Evolutionary conservation across 2,329 filamentous ascomycete species (phyloP).

Genomic region (Penicillium hordei): DNA sequence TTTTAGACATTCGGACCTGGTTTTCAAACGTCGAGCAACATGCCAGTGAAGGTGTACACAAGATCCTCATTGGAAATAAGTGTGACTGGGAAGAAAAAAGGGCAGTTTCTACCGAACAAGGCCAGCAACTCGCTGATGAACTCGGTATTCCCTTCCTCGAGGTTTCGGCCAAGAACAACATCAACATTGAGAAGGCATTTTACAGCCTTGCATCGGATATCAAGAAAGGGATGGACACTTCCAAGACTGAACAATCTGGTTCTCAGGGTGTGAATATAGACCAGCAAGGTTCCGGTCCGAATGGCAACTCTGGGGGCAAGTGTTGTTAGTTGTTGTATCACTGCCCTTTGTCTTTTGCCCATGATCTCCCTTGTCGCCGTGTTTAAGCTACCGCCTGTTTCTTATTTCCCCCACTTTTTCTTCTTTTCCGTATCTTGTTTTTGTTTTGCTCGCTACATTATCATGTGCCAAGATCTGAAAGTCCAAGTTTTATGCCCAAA

Average conservation of each 20-base stretch:
- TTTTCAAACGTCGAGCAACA: conserved; percentile 99
- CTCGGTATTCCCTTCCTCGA: conserved; percentile 98
- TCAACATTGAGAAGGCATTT: conserved; percentile 99
- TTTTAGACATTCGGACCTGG: conserved; percentile 93
- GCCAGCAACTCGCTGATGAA: conserved; percentile 90
- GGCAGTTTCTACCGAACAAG: conserved; percentile 86
- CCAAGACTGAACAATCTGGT: conserved; percentile 68
- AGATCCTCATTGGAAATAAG: conserved; percentile 99
- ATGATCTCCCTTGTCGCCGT: background rate
- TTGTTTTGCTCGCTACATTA: conserved; percentile 19
- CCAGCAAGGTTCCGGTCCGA: conserved; percentile 54
- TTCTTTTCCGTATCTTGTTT: conserved; percentile 15
- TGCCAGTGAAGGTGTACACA: conserved; percentile 97
- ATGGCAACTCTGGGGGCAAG: conserved; percentile 61
- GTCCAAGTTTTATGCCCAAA: conserved; percentile 16
- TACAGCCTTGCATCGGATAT: conserved; percentile 93
- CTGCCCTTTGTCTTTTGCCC: conserved; percentile 5
- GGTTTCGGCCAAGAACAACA: conserved; percentile 97
- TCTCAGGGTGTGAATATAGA: conserved; percentile 67
- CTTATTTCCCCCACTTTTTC: conserved; percentile 1
- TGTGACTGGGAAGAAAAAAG: conserved; percentile 99
- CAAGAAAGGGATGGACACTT: conserved; percentile 96
- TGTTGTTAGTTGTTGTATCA: conserved; percentile 65
- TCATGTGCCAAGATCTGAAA: conserved; percentile 27
- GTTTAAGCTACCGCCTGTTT: background rate